Percentiles rank a stretch among this genome's conserved stretches.
These are phyloP conservation scores for Saitozyma podzolica DNA, from an alignment of 768 basidiomycete genomes.

Conservation along the genomic window DNA sequence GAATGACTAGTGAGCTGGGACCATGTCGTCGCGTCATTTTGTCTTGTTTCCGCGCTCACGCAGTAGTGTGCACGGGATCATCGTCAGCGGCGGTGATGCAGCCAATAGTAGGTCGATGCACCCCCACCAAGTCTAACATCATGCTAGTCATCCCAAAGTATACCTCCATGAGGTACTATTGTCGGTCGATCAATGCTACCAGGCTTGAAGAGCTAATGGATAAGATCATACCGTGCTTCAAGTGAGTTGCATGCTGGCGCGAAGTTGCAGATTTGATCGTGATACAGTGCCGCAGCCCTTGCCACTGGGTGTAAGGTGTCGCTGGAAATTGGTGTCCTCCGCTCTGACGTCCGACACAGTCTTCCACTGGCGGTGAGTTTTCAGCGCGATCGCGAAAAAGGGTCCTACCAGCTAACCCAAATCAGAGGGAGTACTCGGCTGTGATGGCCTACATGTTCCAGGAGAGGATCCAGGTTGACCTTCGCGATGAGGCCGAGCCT, in stretches of 20 bases:
- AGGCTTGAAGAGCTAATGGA: constrained; percentile 63
- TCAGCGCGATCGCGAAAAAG: neutral
- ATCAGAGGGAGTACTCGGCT: no score
- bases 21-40: neutral
- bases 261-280: neutral
- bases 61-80: constrained; percentile 65
- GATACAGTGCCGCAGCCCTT: constrained; percentile 23
- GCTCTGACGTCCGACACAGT: constrained; percentile 59
- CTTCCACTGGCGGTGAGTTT: constrained; percentile 15
- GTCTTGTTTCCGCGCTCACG: constrained; percentile 4
- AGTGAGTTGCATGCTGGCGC: constrained; percentile 55
- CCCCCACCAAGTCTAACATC: constrained; percentile 3
- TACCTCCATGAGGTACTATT: constrained; percentile 68
- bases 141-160: constrained; percentile 71
- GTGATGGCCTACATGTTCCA: no score
- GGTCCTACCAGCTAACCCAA: neutral
- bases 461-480: no score
- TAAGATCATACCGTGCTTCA: constrained; percentile 70
- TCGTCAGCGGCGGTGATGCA: constrained; percentile 68
- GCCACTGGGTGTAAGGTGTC: constrained; percentile 66
- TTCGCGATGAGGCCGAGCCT: no score
- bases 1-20: constrained; percentile 58
- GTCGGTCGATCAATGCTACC: constrained; percentile 68
- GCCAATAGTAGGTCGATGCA: constrained; percentile 62
- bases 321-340: constrained; percentile 53